Evolutionary conservation across 345 rosid species (phyloP).

Genomic region (Corchorus olitorius): DNA sequence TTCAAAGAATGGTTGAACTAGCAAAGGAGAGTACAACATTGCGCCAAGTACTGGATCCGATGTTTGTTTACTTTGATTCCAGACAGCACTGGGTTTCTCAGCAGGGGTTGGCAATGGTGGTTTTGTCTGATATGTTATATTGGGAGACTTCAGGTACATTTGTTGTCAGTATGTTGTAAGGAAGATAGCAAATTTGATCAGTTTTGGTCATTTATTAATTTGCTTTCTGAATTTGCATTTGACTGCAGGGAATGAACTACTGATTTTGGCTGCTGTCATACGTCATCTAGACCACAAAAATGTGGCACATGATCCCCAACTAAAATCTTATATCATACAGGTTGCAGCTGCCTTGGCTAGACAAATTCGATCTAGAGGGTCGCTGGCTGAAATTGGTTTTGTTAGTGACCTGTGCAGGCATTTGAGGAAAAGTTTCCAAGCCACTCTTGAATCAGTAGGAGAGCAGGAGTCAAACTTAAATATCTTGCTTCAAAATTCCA

Average conservation of each 20-base stretch:
- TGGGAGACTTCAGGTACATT: conserved; percentile 66
- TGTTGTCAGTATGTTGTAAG: neutral
- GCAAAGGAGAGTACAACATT: conserved; percentile 86
- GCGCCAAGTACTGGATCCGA: conserved; percentile 80
- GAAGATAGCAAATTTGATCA: neutral
- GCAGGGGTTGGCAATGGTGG: conserved; percentile 68
- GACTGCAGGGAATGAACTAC: conserved; percentile 69
- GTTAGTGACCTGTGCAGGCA: conserved; percentile 94
- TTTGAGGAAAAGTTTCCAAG: conserved; percentile 88
- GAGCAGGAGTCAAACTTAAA: conserved; percentile 68
- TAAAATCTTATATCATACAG: conserved; percentile 68
- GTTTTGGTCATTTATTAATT: neutral
- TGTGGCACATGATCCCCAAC: conserved; percentile 71
- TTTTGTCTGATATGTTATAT: conserved; percentile 77
- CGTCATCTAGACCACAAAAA: conserved; percentile 94
- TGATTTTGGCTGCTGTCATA: conserved; percentile 70
- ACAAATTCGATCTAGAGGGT: conserved; percentile 67
- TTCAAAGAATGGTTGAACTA: conserved; percentile 88
- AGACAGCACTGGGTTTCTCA: conserved; percentile 74
- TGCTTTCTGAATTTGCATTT: conserved; percentile 26
- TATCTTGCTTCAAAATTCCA: conserved; percentile 74
- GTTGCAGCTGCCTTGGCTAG: conserved; percentile 77
- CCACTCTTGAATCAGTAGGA: conserved; percentile 63
- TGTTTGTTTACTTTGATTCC: conserved; percentile 75
- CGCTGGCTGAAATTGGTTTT: conserved; percentile 70